Evolutionary conservation across 192 early-diverging fungal genomes (phyloP), one percentile per base, ranked within the genome.

Genomic region (Linnemannia schmuckeri): DNA sequence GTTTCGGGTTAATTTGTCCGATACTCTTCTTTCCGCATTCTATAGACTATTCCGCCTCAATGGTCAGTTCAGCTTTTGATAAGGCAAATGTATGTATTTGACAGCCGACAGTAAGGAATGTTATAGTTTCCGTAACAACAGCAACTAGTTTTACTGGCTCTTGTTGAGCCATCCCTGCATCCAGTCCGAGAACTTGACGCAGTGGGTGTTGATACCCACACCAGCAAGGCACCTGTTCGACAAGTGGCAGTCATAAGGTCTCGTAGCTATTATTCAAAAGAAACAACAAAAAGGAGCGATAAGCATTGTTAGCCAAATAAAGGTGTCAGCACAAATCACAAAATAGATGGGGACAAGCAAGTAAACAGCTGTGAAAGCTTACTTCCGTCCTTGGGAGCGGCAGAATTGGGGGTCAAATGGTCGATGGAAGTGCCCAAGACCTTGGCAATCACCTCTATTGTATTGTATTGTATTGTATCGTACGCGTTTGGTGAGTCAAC

Each of bases 231-330:
- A 89, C 6, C 87, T 81, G 71, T 90, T 96, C 9, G 92, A 92
- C n/a, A 96, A 88, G 70, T 94, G 93, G 41, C 91, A 90, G 80
- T 96, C 86, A 61, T 92, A 87, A 9, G 95, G 95, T 24, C 94
- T 90, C 7, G 84, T 88, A 10, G 93, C 94, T 95, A 75, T 27
- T 15, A 84, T 44, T 46, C 0, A 38, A 72, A 68, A 22, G 24
- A 33, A 47, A 10, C 47, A 80, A 72, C 22, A 79, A 27, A 55
- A 1, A 10, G 2, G 52, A 6, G 10, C 1, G 10, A 35, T 72
- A 2, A 9, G 27, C 38, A n/a, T 42, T 54, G 17, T 1, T 10
- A 30, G 40, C 9, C 33, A 42, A 20, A 37, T 37, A 37, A 37
- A 37, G 37, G 37, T 37, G 37, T 69, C 42, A 70, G 24, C 18